Evolutionary conservation across 2,329 filamentous ascomycete genomes (phyloP).

Genomic region (Dothideomycetes sp.): DNA sequence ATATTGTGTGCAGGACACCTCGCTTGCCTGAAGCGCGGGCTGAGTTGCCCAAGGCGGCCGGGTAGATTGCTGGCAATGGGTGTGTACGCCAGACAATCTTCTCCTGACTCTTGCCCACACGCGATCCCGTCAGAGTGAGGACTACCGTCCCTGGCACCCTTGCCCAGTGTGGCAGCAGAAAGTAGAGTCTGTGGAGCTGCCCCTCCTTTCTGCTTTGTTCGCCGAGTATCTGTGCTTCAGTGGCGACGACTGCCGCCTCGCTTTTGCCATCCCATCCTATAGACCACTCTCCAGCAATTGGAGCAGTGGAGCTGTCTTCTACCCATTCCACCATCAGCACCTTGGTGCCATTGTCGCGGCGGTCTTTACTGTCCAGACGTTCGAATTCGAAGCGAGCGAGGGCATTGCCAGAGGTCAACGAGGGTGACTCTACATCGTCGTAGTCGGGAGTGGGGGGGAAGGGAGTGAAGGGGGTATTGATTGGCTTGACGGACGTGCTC

Average conservation of each 20-base stretch:
- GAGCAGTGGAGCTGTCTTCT: slow-evolving; percentile 42
- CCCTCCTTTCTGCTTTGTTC: slow-evolving; percentile 19
- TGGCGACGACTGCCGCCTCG: slow-evolving; percentile 50
- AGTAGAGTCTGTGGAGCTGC: slow-evolving; percentile 59
- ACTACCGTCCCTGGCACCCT: slow-evolving; percentile 62
- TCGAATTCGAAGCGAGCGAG: slow-evolving; percentile 83
- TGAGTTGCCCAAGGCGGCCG: slow-evolving; percentile 59
- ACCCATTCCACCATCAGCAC: slow-evolving; percentile 92
- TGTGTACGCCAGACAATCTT: slow-evolving; percentile 53
- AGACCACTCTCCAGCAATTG: slow-evolving; percentile 52
- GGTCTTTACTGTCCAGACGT: slow-evolving; percentile 61
- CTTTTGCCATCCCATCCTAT: slow-evolving; percentile 73
- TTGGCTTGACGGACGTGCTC: background rate
- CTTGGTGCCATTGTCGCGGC: slow-evolving; percentile 73
- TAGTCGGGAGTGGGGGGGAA: slow-evolving; percentile 9
- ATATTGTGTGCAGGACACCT: slow-evolving; percentile 79
- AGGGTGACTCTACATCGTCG: slow-evolving; percentile 34
- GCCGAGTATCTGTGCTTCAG: slow-evolving; percentile 40
- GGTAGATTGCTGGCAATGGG: slow-evolving; percentile 78
- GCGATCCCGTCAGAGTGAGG: slow-evolving; percentile 43
- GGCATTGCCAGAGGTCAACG: slow-evolving; percentile 43
- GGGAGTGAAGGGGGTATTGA: slow-evolving; percentile 5
- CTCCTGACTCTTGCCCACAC: slow-evolving; percentile 16
- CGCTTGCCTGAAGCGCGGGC: slow-evolving; percentile 58
- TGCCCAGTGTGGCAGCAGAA: slow-evolving; percentile 63